These are phyloP conservation scores for Leccinum aurantiacum DNA, from an alignment of 768 basidiomycete genomes.

Conservation along the genomic window DNA sequence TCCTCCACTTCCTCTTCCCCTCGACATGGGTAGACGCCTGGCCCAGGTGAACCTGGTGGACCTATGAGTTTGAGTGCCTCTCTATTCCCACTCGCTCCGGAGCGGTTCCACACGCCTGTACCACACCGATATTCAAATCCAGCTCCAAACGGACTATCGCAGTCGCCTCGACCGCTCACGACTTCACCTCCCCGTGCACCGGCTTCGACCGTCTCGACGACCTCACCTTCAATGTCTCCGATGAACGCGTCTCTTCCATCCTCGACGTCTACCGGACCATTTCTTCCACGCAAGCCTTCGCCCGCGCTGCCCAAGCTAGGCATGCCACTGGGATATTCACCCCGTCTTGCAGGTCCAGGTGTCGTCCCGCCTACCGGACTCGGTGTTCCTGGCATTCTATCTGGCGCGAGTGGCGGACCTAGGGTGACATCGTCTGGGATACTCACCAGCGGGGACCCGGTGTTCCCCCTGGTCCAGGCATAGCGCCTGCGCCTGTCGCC, in stretches of 20 bases:
- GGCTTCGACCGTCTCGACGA: conserved; percentile 1
- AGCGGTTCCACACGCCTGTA: conserved; percentile 32
- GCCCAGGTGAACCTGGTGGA: conserved; percentile 26
- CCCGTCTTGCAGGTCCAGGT: conserved; percentile 29
- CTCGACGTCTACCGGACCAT: conserved; percentile 17
- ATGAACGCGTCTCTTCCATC: conserved; percentile 17
- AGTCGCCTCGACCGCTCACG: conserved; percentile 20
- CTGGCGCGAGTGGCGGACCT: background rate
- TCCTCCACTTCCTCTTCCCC: conserved; percentile 41
- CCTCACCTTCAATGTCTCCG: conserved; percentile 21
- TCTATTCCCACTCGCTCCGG: conserved; percentile 28
- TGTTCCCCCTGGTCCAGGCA: conserved; percentile 30
- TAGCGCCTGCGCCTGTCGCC: conserved; percentile 21
- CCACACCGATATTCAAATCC: conserved; percentile 28
- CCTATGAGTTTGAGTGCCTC: conserved; percentile 30
- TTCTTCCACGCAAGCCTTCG: conserved; percentile 28
- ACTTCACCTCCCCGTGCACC: background rate
- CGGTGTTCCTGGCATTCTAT: background rate
- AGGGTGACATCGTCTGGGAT: conserved; percentile 23
- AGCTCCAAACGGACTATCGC: conserved; percentile 22
- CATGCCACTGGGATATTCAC: conserved; percentile 29
- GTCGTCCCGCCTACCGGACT: background rate
- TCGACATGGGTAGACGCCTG: conserved; percentile 38
- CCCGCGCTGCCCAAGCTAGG: conserved; percentile 30
- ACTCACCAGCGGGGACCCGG: conserved; percentile 28